Conservation (phyloP, 495 filamentous ascomycete genomes). For the Podospora bellae-mahoneyi region DNA sequence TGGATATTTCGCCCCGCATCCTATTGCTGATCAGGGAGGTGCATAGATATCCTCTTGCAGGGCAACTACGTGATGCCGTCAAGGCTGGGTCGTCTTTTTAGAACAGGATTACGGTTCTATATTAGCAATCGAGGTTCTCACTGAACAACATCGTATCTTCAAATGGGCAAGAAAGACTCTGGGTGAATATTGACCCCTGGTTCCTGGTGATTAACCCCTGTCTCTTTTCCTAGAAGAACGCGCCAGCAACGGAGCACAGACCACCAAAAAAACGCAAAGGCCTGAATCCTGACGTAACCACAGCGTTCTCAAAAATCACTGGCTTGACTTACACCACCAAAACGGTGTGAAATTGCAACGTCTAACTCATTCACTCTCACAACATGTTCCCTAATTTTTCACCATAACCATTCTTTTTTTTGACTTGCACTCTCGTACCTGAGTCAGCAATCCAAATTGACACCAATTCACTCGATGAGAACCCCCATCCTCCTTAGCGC, state of each 20-base stretch:
- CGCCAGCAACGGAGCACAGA: neutral
- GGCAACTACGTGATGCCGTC: neutral
- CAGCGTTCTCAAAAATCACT: neutral
- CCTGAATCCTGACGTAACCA: neutral
- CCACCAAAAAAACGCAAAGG: neutral
- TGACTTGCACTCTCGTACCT: neutral
- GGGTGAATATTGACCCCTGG: neutral
- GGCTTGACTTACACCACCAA: neutral
- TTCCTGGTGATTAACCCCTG: neutral
- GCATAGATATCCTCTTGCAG: neutral
- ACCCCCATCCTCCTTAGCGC: slow-evolving; percentile 10
- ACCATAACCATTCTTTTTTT: neutral
- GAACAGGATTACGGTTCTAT: no score
- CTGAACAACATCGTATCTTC: neutral
- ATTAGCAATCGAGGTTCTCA: neutral
- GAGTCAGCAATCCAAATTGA: neutral
- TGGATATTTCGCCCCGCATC: neutral
- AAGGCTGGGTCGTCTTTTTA: no score
- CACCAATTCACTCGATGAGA: neutral
- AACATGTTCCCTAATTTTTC: neutral
- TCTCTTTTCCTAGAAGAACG: no score
- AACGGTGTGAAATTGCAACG: neutral
- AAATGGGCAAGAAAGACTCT: neutral
- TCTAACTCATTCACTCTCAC: neutral
- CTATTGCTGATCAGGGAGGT: slow-evolving; percentile 1